Conservation (phyloP, 495 filamentous ascomycete genomes). For the Hypomontagnella monticulosa region DNA sequence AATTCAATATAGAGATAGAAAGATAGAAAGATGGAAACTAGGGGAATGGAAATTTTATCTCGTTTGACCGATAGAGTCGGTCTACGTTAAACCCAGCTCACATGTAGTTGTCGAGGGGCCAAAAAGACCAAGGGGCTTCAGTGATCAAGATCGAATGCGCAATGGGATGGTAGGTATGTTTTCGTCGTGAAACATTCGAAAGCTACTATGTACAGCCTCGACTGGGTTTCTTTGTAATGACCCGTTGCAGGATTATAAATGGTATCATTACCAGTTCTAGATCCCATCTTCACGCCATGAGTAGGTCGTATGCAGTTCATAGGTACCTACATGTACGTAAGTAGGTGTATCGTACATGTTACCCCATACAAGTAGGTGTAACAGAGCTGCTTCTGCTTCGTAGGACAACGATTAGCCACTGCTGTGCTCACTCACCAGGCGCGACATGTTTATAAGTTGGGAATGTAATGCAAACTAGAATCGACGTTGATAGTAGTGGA, state of each 20-base stretch:
- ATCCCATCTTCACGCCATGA: conserved; percentile 11
- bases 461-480: conserved; percentile 12
- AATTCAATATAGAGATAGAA: too few species aligned
- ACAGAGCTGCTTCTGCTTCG: conserved; percentile 33
- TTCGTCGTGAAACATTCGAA: too few species aligned
- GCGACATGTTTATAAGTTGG: background rate
- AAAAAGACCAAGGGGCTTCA: too few species aligned
- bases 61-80: too few species aligned
- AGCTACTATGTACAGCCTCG: background rate
- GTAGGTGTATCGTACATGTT: conserved; percentile 32
- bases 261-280: conserved; percentile 20
- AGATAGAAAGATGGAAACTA: too few species aligned
- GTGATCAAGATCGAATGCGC: too few species aligned
- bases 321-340: conserved; percentile 10
- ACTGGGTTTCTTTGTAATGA: conserved; percentile 1
- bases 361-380: conserved; percentile 42
- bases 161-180: too few species aligned
- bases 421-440: conserved; percentile 18
- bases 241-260: conserved; percentile 17
- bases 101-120: too few species aligned
- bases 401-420: conserved; percentile 40
- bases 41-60: too few species aligned
- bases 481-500: conserved; percentile 24
- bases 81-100: too few species aligned
- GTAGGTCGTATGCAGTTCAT: background rate